A percentile compares a stretch with the other conserved stretches of the same genome.
These are phyloP conservation scores for Saitozyma sp. DNA, from an alignment of 768 basidiomycete genomes.

Conservation along the genomic window DNA sequence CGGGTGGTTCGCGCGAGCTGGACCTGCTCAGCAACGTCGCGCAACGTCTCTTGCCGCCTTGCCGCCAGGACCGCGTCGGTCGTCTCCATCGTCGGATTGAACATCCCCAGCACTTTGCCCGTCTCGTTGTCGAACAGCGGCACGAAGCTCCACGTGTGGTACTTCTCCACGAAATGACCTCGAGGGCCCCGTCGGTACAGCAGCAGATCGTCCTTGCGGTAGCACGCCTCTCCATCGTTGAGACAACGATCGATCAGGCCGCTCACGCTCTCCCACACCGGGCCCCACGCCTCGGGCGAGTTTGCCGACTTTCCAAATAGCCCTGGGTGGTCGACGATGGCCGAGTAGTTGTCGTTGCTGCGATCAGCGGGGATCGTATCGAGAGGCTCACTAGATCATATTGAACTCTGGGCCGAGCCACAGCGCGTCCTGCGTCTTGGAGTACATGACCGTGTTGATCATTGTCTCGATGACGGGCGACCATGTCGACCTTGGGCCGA, in stretches of 20 bases:
- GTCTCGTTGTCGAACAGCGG: conserved; percentile 10
- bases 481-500: conserved; percentile 32
- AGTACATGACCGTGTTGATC: conserved; percentile 18
- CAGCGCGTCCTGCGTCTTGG: conserved; percentile 31
- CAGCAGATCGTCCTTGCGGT: conserved; percentile 19
- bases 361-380: background rate
- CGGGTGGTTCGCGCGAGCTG: conserved; percentile 10
- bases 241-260: conserved; percentile 19
- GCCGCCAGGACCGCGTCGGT: conserved; percentile 23
- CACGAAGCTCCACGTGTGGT: conserved; percentile 33
- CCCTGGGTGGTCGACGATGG: conserved; percentile 22
- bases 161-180: conserved; percentile 24
- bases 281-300: conserved; percentile 20
- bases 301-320: conserved; percentile 20
- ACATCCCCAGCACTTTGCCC: conserved; percentile 3
- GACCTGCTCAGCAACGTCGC: conserved; percentile 20
- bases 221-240: conserved; percentile 11
- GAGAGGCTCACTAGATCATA: conserved; percentile 39
- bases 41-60: conserved; percentile 19
- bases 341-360: conserved; percentile 24
- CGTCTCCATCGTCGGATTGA: conserved; percentile 25
- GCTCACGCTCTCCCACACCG: conserved; percentile 22
- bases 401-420: conserved; percentile 35
- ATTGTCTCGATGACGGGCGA: conserved; percentile 25
- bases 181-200: conserved; percentile 17